Conservation (phyloP, 345 rosid genomes). For the Lagerstroemia speciosa region DNA sequence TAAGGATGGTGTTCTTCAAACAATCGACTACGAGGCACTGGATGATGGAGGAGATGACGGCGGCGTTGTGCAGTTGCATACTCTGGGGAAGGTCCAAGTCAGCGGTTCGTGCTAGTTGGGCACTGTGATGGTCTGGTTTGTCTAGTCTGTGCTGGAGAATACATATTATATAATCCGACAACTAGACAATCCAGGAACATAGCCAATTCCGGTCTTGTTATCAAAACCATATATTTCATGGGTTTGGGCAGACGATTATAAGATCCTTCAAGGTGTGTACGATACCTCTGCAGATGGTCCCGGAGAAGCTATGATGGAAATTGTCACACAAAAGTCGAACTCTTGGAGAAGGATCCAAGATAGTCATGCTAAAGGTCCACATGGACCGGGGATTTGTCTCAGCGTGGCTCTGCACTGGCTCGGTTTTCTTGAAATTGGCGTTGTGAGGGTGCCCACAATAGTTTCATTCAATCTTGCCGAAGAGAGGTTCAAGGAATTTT, state of each 20-base stretch:
- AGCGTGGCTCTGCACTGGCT: constrained; percentile 8
- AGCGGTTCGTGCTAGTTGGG: constrained; percentile 1
- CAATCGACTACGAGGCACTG: constrained; percentile 2
- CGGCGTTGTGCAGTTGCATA: not conserved
- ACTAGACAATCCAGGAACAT: not conserved
- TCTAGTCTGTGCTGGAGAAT: not conserved
- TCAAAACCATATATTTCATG: not conserved
- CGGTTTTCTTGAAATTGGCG: not conserved
- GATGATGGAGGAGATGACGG: not conserved
- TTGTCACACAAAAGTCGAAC: constrained; percentile 4
- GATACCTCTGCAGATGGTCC: too few species aligned
- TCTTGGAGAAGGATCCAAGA: constrained; percentile 7
- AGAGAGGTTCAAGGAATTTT: constrained; percentile 5
- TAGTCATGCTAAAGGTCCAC: not conserved
- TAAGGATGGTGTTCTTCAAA: not conserved
- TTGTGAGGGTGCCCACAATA: too few species aligned
- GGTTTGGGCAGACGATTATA: constrained; percentile 11
- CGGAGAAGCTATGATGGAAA: constrained; percentile 1
- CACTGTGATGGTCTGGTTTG: constrained; percentile 6
- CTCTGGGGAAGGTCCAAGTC: not conserved
- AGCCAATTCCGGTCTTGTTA: not conserved
- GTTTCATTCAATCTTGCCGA: constrained; percentile 6
- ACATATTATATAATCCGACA: constrained; percentile 4
- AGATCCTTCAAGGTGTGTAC: constrained; percentile 3
- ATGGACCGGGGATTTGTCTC: not conserved